These are phyloP conservation scores for Erodium texanum DNA, from an alignment of 441 rosid genomes.

Conservation along the genomic window DNA sequence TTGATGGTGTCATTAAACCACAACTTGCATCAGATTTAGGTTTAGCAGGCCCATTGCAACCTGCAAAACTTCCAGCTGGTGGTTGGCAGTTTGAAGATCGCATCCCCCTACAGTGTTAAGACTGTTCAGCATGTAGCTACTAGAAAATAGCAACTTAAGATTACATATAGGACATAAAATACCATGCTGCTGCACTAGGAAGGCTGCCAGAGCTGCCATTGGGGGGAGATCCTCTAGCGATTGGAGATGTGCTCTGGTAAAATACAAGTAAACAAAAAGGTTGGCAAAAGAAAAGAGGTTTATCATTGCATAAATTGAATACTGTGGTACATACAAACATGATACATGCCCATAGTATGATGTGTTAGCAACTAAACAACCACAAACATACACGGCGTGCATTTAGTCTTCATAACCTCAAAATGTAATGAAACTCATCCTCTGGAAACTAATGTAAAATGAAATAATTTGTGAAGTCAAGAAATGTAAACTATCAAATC, in stretches of 20 bases:
- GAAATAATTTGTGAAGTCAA: too few relatives aligned
- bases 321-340: not conserved
- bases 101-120: slow-evolving; percentile 54
- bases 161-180: slow-evolving; percentile 15
- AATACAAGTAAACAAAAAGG: slow-evolving; percentile 3
- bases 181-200: slow-evolving; percentile 95
- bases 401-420: too few relatives aligned
- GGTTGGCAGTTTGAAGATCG: slow-evolving; percentile 44
- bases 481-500: too few relatives aligned
- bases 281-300: not conserved
- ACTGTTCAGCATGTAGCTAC: slow-evolving; percentile 18
- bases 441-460: too few relatives aligned
- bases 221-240: slow-evolving; percentile 60
- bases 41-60: slow-evolving; percentile 43
- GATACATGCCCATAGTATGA: too few relatives aligned
- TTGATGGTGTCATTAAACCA: slow-evolving; percentile 31
- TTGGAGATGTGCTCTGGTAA: slow-evolving; percentile 37
- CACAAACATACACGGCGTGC: too few relatives aligned
- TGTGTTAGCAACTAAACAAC: too few relatives aligned
- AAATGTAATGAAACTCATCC: too few relatives aligned
- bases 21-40: slow-evolving; percentile 37
- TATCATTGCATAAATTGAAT: not conserved
- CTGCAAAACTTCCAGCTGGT: slow-evolving; percentile 28
- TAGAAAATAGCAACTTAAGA: not conserved
- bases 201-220: slow-evolving; percentile 63